phyloP scores from a whole-genome alignment of 768 basidiomycete genomes.

The Pulveroboletus ravenelii region DNA sequence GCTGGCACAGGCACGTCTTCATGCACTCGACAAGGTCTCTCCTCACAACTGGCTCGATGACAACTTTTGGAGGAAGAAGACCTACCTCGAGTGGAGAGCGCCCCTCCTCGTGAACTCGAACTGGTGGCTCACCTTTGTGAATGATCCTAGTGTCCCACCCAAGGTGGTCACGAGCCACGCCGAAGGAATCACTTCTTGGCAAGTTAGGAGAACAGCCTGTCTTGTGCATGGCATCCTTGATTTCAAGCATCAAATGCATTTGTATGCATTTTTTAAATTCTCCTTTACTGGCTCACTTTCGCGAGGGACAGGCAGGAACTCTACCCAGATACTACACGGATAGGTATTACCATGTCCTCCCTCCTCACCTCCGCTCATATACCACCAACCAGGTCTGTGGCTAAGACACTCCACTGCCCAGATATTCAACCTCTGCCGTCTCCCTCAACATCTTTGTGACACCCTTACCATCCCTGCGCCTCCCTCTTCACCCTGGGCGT shows the following conservation, averaged over 20 bases:
- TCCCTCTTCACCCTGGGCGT: slow-evolving; percentile 37
- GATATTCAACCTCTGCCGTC: slow-evolving; percentile 74
- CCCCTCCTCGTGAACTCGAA: slow-evolving; percentile 89
- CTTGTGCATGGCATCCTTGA: slow-evolving; percentile 65
- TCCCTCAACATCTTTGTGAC: slow-evolving; percentile 68
- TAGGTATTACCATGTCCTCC: slow-evolving; percentile 41
- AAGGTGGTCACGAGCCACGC: slow-evolving; percentile 21
- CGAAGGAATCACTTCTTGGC: slow-evolving; percentile 67
- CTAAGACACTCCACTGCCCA: slow-evolving; percentile 50
- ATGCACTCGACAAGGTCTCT: slow-evolving; percentile 77
- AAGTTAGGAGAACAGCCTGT: slow-evolving; percentile 82
- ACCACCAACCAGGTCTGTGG: slow-evolving; percentile 49
- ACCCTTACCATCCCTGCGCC: slow-evolving; percentile 43
- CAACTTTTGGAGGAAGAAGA: slow-evolving; percentile 84
- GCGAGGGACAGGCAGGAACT: slow-evolving; percentile 52
- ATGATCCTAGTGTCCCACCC: slow-evolving; percentile 62
- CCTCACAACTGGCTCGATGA: slow-evolving; percentile 94
- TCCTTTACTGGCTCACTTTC: slow-evolving; percentile 5
- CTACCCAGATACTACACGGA: slow-evolving; percentile 65
- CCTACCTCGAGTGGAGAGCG: slow-evolving; percentile 83
- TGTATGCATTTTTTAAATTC: slow-evolving; percentile 40
- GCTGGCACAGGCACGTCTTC: slow-evolving; percentile 20
- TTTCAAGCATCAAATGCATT: slow-evolving; percentile 62
- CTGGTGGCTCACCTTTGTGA: slow-evolving; percentile 88
- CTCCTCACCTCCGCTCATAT: not conserved